Percentiles rank a stretch among this genome's conserved stretches.
These are phyloP conservation scores for Triticum dicoccoides DNA, from an alignment of 176 grass and related monocot species.

Conservation along the genomic window DNA sequence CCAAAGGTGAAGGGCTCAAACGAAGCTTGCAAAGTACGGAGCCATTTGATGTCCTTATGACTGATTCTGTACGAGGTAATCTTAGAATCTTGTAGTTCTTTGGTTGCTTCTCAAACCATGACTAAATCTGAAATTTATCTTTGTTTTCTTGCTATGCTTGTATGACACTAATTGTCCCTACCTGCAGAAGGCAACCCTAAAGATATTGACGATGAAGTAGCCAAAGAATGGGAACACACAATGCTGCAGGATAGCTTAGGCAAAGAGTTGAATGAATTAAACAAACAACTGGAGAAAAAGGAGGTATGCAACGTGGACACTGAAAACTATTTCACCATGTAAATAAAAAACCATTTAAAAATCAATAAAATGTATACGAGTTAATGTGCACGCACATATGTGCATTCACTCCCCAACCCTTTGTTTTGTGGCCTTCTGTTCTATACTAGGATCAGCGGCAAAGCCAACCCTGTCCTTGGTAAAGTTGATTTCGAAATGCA, in stretches of 20 bases:
- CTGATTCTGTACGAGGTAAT: constrained; percentile 66
- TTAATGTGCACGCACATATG: neutral
- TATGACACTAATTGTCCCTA: constrained; percentile 23
- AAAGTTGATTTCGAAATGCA: neutral
- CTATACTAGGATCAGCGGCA: neutral
- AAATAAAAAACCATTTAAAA: neutral
- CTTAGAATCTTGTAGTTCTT: constrained; percentile 20
- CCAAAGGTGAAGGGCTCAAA: constrained; percentile 87
- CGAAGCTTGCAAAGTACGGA: constrained; percentile 91
- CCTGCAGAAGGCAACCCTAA: constrained; percentile 55
- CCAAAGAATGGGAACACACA: constrained; percentile 96
- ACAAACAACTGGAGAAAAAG: constrained; percentile 87
- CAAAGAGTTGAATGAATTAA: constrained; percentile 97
- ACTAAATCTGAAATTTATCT: constrained; percentile 22
- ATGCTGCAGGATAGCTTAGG: constrained; percentile 91
- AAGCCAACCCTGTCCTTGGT: neutral
- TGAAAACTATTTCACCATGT: constrained; percentile 6
- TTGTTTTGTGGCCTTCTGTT: neutral
- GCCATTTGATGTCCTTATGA: constrained; percentile 74
- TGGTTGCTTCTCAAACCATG: constrained; percentile 22
- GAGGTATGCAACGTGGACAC: constrained; percentile 55
- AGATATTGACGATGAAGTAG: constrained; percentile 90
- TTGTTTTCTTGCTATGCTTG: constrained; percentile 21
- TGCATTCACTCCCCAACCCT: constrained; percentile 9
- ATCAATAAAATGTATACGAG: neutral